These are phyloP conservation scores for Saturnispora ahearnii DNA, from an alignment of 805 yeast species.

Conservation along the genomic window DNA sequence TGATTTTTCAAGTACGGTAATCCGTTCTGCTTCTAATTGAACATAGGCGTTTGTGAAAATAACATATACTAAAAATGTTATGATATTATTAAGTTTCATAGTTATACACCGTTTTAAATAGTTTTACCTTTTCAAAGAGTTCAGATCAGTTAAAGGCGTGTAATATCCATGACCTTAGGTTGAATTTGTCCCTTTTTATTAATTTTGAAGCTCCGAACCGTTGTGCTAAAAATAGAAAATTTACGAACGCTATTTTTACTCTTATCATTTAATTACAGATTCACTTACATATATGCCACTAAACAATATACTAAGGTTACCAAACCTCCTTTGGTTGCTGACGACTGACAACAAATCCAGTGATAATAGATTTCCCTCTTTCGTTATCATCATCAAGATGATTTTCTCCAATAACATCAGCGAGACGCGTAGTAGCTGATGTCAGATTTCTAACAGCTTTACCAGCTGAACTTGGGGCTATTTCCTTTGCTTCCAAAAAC, in stretches of 20 bases:
- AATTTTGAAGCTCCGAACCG: neutral
- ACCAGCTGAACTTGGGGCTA: neutral
- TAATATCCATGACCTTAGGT: too few species aligned
- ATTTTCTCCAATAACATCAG: neutral
- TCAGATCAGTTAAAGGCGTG: too few species aligned
- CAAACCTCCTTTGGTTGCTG: conserved; percentile 3
- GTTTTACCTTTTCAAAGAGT: too few species aligned
- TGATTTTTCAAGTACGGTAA: neutral
- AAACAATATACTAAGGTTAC: neutral
- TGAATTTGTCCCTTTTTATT: neutral
- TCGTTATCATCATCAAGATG: neutral
- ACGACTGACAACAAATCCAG: conserved; percentile 6
- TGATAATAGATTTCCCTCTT: conserved; percentile 2
- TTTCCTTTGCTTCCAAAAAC: conserved; percentile 24
- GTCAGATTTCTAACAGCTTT: neutral
- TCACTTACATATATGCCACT: neutral
- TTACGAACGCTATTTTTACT: neutral
- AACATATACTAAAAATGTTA: neutral
- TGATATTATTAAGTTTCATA: neutral
- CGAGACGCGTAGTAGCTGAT: too few species aligned
- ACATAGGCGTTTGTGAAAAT: neutral
- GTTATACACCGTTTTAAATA: neutral
- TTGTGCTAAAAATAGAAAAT: neutral
- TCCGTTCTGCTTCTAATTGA: neutral
- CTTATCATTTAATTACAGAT: neutral